Base-by-base conservation (phyloP, 495 filamentous ascomycete species). In the Lasiosphaeriaceae sp. region DNA sequence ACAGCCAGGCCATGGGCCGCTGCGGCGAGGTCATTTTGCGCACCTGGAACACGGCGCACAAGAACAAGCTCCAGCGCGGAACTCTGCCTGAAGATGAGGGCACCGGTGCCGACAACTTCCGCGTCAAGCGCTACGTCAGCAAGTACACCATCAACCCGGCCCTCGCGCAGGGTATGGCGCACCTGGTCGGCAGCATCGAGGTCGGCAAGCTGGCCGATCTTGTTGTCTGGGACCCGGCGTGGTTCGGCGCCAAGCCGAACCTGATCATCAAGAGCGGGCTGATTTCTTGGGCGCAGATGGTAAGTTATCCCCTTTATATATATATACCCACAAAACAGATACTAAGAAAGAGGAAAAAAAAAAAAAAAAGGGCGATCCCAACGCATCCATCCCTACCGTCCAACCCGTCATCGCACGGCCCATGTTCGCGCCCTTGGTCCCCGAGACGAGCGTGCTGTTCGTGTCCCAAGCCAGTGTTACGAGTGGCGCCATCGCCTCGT, bases 71-170 rank as follows among this genome's bases (percentile, higher is more conserved):
- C 14, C 94, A 98, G 73, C 79, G 94, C 7, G 95, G 95, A 0
- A 53, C 71, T 1, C 67, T 98, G 19, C 72, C 77, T 12, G 87
- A 96, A 73, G 94, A 98, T 63, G 80, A 88, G 59, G 89, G 82
- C 37, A 89, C 89, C 0, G 87, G 80, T 11, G 92, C 89, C 0
- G 94, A 98, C 64, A 98, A 98, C 70, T 92, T 90, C 77, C 79
- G 94, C 20, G 95, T 96, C 1, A 96, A 92, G 77, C 72, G 94
- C 11, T 98, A 98, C 69, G 81, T 98, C 34, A 90, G 87, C 76
- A 98, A 98, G 74, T 97, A 97, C 70, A 98, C 94, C 16, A 87
- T 97, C 77, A 98, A 98, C 75, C 95, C 94, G 12, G 92, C 92
- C 6, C 80, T 97, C 50, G 84, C 94, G 1, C 95, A 97, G 73